Conservation (phyloP, 2,329 filamentous ascomycete species). For the Stemphylium vesicarium region DNA sequence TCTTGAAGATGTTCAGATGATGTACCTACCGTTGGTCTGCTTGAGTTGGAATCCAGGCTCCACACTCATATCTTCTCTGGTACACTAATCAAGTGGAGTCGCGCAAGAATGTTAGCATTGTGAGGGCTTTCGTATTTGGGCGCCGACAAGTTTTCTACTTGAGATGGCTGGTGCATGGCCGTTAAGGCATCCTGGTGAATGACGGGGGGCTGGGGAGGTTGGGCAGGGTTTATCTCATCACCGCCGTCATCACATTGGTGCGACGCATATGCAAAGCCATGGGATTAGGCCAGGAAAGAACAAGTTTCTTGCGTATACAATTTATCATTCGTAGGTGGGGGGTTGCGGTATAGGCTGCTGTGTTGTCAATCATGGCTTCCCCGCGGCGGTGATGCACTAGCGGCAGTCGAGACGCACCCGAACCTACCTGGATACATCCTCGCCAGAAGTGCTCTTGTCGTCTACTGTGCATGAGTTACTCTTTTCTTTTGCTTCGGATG, state of each 20-base stretch:
- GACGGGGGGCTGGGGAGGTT: slow-evolving; percentile 36
- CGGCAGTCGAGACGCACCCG: slow-evolving; percentile 3
- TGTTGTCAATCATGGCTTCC: slow-evolving; percentile 17
- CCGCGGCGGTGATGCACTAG: slow-evolving; percentile 15
- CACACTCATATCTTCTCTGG: slow-evolving; percentile 45
- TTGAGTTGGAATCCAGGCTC: slow-evolving; percentile 49
- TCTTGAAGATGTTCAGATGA: slow-evolving; percentile 3
- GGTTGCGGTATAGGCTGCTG: slow-evolving; percentile 18
- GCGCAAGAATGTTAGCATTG: slow-evolving; percentile 38
- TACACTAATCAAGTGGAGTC: slow-evolving; percentile 37
- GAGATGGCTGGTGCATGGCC: slow-evolving; percentile 32
- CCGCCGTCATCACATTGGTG: slow-evolving; percentile 30
- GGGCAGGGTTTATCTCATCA: slow-evolving; percentile 34
- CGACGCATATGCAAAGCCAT: slow-evolving; percentile 22
- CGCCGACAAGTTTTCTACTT: slow-evolving; percentile 33
- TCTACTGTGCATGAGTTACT: neutral
- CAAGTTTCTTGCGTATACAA: slow-evolving; percentile 8
- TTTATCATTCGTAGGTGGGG: slow-evolving; percentile 10
- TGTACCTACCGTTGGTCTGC: slow-evolving; percentile 52
- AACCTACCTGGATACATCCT: neutral
- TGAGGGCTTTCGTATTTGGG: slow-evolving; percentile 18
- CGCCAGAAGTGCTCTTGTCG: neutral
- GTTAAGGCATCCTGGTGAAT: slow-evolving; percentile 7
- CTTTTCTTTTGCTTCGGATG: neutral
- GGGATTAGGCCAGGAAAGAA: slow-evolving; percentile 3